These are phyloP conservation scores for Trapa bicornis DNA, from an alignment of 345 rosid genomes.

Conservation along the genomic window DNA sequence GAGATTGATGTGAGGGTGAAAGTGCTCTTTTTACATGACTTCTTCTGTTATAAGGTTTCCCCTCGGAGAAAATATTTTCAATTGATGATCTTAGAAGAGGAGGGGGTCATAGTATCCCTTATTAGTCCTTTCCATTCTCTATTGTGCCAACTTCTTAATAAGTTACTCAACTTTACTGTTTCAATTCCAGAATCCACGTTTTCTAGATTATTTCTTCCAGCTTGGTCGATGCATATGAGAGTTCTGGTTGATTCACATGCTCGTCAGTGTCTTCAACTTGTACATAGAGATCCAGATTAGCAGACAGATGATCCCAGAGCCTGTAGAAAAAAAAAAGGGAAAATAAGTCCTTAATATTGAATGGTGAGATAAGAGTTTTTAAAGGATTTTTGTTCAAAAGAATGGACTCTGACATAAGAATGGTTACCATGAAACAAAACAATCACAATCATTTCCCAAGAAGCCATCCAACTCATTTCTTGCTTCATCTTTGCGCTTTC, in stretches of 20 bases:
- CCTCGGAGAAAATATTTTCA: slow-evolving; percentile 27
- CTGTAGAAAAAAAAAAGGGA: slow-evolving; percentile 29
- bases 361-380: not conserved
- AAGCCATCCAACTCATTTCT: slow-evolving; percentile 76
- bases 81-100: slow-evolving; percentile 56
- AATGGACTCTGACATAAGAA: not conserved
- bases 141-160: slow-evolving; percentile 30
- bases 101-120: slow-evolving; percentile 45
- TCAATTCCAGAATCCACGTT: slow-evolving; percentile 33
- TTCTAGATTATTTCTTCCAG: slow-evolving; percentile 18
- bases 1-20: slow-evolving; percentile 34
- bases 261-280: slow-evolving; percentile 22
- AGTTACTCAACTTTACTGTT: slow-evolving; percentile 29
- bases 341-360: not conserved
- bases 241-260: slow-evolving; percentile 16
- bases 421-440: slow-evolving; percentile 78
- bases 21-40: slow-evolving; percentile 32
- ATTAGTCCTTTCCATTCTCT: slow-evolving; percentile 60
- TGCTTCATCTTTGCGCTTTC: slow-evolving; percentile 78
- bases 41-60: slow-evolving; percentile 25
- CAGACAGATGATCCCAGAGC: slow-evolving; percentile 92
- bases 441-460: slow-evolving; percentile 79
- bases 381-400: not conserved
- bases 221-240: slow-evolving; percentile 18
- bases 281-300: slow-evolving; percentile 50